Base-by-base conservation (phyloP, 257 asterid genomes). In the Nicotiana knightiana region DNA sequence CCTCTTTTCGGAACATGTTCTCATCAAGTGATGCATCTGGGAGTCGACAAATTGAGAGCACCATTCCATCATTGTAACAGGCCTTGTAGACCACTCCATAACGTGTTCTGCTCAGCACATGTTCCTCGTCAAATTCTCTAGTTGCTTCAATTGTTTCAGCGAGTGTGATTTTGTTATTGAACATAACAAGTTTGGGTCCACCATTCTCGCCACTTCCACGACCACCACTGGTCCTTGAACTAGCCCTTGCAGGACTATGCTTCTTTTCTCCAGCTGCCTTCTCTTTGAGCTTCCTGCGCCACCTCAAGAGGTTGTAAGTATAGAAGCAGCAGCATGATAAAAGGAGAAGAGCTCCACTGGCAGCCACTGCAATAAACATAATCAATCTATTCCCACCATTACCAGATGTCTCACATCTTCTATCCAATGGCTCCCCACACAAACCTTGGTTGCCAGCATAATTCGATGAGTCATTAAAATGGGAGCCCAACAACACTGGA, bases 111-210 rank as follows among this genome's bases (percentile, higher is more conserved):
- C 89, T 89, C 24, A 91, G 86, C 81, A 92, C 97, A 63, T 90
- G 88, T 81, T 92, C 96, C 82, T 92, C 97, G 7, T 92, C 97
- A 43, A 92, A 92, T 7, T 90, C 90, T 85, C 95, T 85, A 0
- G 97, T 91, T 58, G 96, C 96, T 82, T 91, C 93, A 9, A 89
- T 77, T 21, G 97, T 92, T 85, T 91, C 97, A 1, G 95, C 90
- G 12, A 92, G 76, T 32, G 97, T 89, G 83, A 92, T 91, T 86
- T 86, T 91, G 88, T 87, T 83, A 68, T 92, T 92, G 88, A 92
- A 92, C 95, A 92, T 92, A 68, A 91, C 85, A 28, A 92, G 93
- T 82, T 88, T 92, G 0, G 92, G 93, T 5, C 93, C 95, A 18
- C 89, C 91, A 53, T 85, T 90, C 61, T 90, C 97, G 4, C 92